Evolutionary conservation across 129 eudicot species (phyloP), one percentile per base, ranked within the genome.

Genomic region (Centella asiatica): DNA sequence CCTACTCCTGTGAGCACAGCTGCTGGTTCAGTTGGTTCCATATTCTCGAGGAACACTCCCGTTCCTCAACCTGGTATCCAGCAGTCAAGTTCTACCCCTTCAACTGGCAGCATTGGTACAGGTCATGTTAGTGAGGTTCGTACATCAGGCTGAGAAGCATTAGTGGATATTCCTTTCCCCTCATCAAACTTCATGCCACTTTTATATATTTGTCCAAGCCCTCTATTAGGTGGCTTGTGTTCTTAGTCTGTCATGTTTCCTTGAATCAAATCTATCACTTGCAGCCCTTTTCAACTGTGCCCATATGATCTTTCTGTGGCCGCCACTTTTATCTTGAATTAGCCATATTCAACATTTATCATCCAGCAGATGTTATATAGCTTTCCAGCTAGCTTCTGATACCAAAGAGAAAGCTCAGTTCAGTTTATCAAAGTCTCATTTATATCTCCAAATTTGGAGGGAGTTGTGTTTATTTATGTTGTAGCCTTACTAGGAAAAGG

Each of bases 1-100:
- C 56, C 93, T 17, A 66, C 96, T 17, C 65, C 73, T 20, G 49
- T 74, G 71, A 85, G 67, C 80, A 75, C 73, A 62, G 77, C 94
- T 42, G 81, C 85, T 50, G 93, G 77, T 51, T 79, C 87, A 22
- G 87, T 68, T 59, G 85, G 97, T 54, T 74, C 95, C 8, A 66
- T 69, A 42, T 67, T 72, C 65, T 83, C 97, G 6, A 72, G 48
- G 67, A 68, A 79, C 70, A 76, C 70, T 66, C 72, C 81, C 5
- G 68, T 68, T 60, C 69, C 88, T 72, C 83, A 76, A n/a, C 76
- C 85, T 29, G 57, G 67, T 44, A 36, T 57, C 55, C 79, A 81
- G 72, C 79, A 72, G 54, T 48, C 79, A 5, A 56, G 64, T 18
- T 66, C 77, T 10, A 28, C 67, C 34, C 47, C 82, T 69, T 47